A percentile compares a stretch with the other conserved stretches of the same genome.
These are phyloP conservation scores for Schrenkiella parvula DNA, from an alignment of 345 rosid genomes.

Conservation along the genomic window DNA sequence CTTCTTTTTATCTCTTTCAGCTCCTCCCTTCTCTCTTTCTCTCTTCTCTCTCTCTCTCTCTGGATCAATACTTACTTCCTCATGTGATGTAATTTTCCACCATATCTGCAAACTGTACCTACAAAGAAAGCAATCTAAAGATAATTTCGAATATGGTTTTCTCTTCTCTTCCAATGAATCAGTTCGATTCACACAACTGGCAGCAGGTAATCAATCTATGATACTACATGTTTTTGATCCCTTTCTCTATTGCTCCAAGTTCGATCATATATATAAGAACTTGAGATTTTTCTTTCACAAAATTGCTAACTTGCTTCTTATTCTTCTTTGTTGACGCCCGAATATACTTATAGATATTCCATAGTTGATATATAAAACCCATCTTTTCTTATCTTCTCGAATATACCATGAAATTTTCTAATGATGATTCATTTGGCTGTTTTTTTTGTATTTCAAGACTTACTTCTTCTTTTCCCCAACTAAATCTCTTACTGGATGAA, in stretches of 20 bases:
- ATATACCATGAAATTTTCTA: conserved; percentile 12
- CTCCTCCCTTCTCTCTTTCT: not conserved
- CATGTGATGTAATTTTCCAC: conserved; percentile 30
- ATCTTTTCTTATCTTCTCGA: conserved; percentile 2
- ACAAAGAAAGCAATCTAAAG: not conserved
- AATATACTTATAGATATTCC: conserved; percentile 28
- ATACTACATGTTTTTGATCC: conserved; percentile 11
- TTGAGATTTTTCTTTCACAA: not conserved
- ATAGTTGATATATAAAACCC: not conserved
- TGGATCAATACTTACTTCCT: conserved; percentile 18
- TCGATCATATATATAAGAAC: not conserved
- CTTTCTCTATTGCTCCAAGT: not conserved
- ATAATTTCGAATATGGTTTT: conserved; percentile 20
- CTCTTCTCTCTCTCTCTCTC: not conserved
- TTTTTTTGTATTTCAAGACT: not conserved
- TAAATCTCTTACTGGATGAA: not conserved
- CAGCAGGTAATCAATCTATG: conserved; percentile 30
- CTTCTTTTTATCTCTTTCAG: conserved; percentile 32
- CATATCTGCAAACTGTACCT: conserved; percentile 14
- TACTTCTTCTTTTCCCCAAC: not conserved
- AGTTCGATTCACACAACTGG: conserved; percentile 30
- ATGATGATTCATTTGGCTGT: not conserved
- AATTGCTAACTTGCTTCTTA: conserved; percentile 4
- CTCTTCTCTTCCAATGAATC: conserved; percentile 34
- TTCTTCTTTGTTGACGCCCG: not conserved